These are phyloP conservation scores for Hypoxylon cercidicola DNA, from an alignment of 495 filamentous ascomycete genomes.

Conservation along the genomic window DNA sequence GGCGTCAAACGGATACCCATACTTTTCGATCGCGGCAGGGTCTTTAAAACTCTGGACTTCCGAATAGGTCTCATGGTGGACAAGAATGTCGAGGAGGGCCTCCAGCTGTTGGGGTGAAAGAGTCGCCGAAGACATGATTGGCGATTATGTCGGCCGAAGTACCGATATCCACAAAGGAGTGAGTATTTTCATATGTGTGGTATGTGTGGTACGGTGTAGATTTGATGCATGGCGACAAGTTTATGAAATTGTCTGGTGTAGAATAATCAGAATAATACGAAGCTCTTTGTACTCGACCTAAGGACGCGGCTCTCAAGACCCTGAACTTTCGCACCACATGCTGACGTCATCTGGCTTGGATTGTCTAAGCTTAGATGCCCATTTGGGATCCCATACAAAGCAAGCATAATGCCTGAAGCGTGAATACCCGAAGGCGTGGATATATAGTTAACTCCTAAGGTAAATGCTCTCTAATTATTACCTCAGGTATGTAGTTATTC, in stretches of 20 bases:
- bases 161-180: conserved; percentile 1
- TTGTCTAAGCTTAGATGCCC: neutral
- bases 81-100: conserved; percentile 73
- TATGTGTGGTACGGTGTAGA: too few relatives aligned
- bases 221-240: conserved; percentile 11
- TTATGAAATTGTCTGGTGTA: neutral
- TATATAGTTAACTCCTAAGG: too few relatives aligned
- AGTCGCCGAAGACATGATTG: conserved; percentile 28
- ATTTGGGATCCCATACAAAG: too few relatives aligned
- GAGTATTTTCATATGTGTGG: conserved; percentile 2
- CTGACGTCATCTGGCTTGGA: conserved; percentile 29
- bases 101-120: conserved; percentile 62
- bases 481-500: too few relatives aligned
- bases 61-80: conserved; percentile 69
- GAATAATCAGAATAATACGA: conserved; percentile 1
- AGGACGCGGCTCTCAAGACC: too few relatives aligned
- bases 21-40: conserved; percentile 62
- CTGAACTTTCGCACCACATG: neutral
- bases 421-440: too few relatives aligned
- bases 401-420: too few relatives aligned
- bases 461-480: too few relatives aligned
- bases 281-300: neutral
- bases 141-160: neutral
- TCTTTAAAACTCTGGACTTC: conserved; percentile 71
- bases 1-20: conserved; percentile 66